phyloP scores from a whole-genome alignment of 2,329 filamentous ascomycete species.

The Plectosphaerella sp. region DNA sequence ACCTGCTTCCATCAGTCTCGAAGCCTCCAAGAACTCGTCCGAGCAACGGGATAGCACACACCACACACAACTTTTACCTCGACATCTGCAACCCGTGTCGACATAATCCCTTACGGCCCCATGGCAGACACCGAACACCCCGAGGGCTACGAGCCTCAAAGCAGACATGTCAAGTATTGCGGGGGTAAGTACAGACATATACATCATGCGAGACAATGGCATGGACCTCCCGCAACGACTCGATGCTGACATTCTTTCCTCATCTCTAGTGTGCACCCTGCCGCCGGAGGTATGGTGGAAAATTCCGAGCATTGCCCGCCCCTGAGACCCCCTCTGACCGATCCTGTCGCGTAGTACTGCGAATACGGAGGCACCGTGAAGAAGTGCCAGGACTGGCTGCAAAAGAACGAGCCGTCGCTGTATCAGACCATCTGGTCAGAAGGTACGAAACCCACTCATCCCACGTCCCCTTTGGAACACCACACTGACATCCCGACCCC shows the following conservation, averaged over 20 bases:
- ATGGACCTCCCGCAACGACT: background rate
- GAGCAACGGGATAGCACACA: background rate
- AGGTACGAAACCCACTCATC: constrained; percentile 45
- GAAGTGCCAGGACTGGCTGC: constrained; percentile 96
- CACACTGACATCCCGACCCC: background rate
- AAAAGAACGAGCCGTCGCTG: constrained; percentile 66
- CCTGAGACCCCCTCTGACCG: background rate
- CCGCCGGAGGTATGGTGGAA: constrained; percentile 54
- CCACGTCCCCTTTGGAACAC: background rate
- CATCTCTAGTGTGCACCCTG: constrained; percentile 53
- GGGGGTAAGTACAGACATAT: constrained; percentile 42
- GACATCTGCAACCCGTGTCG: background rate
- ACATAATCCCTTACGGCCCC: constrained; percentile 17
- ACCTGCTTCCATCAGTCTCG: background rate
- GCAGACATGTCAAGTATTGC: constrained; percentile 51
- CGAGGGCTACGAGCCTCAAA: constrained; percentile 43
- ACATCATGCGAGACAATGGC: background rate
- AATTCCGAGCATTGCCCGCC: background rate
- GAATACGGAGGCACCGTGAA: constrained; percentile 95
- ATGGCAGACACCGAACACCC: constrained; percentile 53
- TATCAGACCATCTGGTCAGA: constrained; percentile 81
- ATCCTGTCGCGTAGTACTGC: constrained; percentile 69
- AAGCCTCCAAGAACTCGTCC: background rate
- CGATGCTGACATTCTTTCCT: background rate
- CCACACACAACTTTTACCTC: constrained; percentile 7